Conservation (phyloP, 2,329 filamentous ascomycete genomes). For the Trichoderma sp. region DNA sequence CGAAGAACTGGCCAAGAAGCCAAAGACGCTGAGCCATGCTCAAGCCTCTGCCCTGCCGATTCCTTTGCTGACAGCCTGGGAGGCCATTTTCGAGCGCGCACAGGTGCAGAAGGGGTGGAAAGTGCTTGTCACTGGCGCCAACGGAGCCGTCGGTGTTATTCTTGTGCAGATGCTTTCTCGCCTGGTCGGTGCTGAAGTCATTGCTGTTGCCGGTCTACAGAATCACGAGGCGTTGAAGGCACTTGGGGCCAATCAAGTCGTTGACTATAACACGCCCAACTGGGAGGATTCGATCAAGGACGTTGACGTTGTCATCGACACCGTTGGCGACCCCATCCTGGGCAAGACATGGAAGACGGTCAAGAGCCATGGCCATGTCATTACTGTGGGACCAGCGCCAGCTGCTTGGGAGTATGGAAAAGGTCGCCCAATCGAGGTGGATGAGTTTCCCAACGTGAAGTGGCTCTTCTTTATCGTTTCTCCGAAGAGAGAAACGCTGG, state of each 20-base stretch:
- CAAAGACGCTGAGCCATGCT: constrained; percentile 32
- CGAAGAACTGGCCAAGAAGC: constrained; percentile 33
- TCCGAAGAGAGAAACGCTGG: constrained; percentile 32
- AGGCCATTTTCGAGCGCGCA: constrained; percentile 35
- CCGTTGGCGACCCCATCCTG: constrained; percentile 38
- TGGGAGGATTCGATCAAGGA: constrained; percentile 35
- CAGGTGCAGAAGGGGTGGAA: constrained; percentile 27
- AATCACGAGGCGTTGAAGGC: constrained; percentile 30
- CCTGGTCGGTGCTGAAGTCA: constrained; percentile 34
- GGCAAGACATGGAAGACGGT: constrained; percentile 39
- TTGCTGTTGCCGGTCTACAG: constrained; percentile 37
- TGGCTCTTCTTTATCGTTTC: constrained; percentile 40
- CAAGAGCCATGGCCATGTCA: constrained; percentile 38
- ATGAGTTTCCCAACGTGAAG: constrained; percentile 32
- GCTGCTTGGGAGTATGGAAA: constrained; percentile 40
- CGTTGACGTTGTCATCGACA: constrained; percentile 42
- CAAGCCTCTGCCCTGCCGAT: constrained; percentile 41
- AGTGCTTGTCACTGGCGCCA: constrained; percentile 40
- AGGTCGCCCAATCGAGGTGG: constrained; percentile 31
- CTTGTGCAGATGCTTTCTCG: constrained; percentile 39
- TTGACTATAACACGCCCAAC: constrained; percentile 35
- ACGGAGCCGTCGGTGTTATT: constrained; percentile 39
- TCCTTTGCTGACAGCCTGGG: constrained; percentile 40
- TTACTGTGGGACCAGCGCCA: constrained; percentile 44
- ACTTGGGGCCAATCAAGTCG: constrained; percentile 34